Base-by-base conservation (phyloP, 495 filamentous ascomycete genomes). In the Clohesyomyces aquaticus region DNA sequence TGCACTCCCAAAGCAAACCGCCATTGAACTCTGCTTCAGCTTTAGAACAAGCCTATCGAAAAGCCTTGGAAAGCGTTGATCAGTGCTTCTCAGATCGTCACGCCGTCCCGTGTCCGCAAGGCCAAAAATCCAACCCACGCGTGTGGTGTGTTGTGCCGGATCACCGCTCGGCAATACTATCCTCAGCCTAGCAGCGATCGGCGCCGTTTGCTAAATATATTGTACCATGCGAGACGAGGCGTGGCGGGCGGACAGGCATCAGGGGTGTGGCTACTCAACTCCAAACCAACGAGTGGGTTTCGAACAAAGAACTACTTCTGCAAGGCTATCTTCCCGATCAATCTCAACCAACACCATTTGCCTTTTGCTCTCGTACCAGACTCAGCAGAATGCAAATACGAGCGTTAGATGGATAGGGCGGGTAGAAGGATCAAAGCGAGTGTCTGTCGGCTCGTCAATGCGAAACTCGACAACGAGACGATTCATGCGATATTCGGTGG, bases 321-420 rank as follows among this genome's bases (percentile, higher is more conserved):
- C 32, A 38, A 6, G 1, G 11, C 4, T 12, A 18, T 25, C 18
- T 22, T 8, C 46, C 23, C 27, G 18, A 19, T 49, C 21, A 11
- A 25, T 6, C 6, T 49, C 27, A 11, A 3, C 46, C 28, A 23
- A 26, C 22, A 4, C 23, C 3, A 12, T 14, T 49, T 23, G 46
- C 46, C 46, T 25, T 10, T 22, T 21, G 21, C 46, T 25, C n/a
- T 1, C 10, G 8, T 52, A 14, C 16, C 27, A 41, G 9, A 23
- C 16, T 29, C 22, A 18, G 46, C 18, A 27, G 26, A 22, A 16
- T 52, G 49, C 49, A 52, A 26, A 52, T 52, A 52, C 49, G 49
- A 32, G 49, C 25, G 26, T 29, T 22, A 52, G 49, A 11, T 32
- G 49, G 46, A 52, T 29, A 52, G n/a, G 26, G 6, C 23, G 49